Evolutionary conservation across 495 filamentous ascomycete genomes (phyloP).

Genomic region (Aspergillus avenaceus): DNA sequence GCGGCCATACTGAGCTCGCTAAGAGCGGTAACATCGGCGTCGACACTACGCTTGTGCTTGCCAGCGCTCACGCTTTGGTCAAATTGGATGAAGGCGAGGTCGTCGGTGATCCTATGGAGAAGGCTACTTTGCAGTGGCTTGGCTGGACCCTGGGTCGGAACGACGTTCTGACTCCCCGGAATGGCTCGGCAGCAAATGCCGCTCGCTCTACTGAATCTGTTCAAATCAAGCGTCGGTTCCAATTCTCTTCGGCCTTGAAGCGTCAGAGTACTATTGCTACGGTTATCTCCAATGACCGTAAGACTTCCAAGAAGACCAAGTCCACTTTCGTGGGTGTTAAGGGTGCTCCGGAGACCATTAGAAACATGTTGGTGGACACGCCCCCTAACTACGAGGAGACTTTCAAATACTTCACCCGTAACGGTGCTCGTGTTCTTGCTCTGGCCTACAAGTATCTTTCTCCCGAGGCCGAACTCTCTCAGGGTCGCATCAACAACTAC

Average conservation of each 20-base stretch:
- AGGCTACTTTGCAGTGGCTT: constrained; percentile 83
- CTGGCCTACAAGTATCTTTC: constrained; percentile 91
- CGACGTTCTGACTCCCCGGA: constrained; percentile 62
- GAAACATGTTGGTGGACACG: constrained; percentile 78
- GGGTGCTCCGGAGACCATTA: constrained; percentile 94
- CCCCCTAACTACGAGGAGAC: constrained; percentile 95
- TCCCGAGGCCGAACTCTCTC: constrained; percentile 71
- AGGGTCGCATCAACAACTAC: constrained; percentile 82
- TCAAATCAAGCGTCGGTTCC: constrained; percentile 93
- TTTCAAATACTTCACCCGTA: constrained; percentile 94
- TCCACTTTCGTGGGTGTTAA: constrained; percentile 93
- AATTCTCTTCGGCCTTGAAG: constrained; percentile 96
- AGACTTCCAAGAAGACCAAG: constrained; percentile 65
- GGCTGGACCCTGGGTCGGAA: constrained; percentile 89
- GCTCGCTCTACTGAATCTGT: constrained; percentile 57
- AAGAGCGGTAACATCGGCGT: constrained; percentile 60
- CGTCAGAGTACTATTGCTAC: constrained; percentile 92
- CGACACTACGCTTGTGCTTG: constrained; percentile 88
- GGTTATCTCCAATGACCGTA: constrained; percentile 60
- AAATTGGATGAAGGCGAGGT: constrained; percentile 95
- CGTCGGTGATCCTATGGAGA: constrained; percentile 98
- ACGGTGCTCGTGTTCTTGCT: constrained; percentile 88
- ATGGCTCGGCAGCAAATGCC: constrained; percentile 41
- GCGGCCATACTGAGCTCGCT: constrained; percentile 70
- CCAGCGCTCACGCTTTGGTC: constrained; percentile 92